These are phyloP conservation scores for Penicillium flavigenum DNA, from an alignment of 495 filamentous ascomycete genomes.

Conservation along the genomic window DNA sequence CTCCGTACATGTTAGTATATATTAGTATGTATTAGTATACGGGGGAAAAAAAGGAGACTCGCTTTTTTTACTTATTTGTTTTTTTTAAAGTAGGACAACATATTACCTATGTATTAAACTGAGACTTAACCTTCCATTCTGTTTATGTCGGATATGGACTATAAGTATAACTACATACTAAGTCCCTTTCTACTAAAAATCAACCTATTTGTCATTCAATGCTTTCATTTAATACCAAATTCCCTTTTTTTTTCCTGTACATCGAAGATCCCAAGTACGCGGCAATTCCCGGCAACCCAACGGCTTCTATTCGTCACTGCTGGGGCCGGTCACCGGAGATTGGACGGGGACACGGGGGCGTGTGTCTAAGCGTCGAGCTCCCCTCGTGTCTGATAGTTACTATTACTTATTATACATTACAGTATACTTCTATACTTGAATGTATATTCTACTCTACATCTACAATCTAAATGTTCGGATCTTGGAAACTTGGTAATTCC, in stretches of 20 bases:
- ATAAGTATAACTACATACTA: background rate
- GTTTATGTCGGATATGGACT: no score
- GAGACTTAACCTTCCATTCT: background rate
- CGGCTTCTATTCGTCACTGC: constrained; percentile 14
- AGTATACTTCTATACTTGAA: background rate
- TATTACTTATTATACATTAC: constrained; percentile 2
- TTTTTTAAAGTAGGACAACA: constrained; percentile 1
- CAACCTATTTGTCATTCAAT: background rate
- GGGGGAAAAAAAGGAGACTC: background rate
- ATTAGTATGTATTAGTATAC: background rate
- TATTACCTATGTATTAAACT: background rate
- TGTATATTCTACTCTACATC: background rate
- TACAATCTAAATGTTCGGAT: background rate
- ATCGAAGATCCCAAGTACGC: constrained; percentile 9
- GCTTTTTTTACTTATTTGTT: background rate
- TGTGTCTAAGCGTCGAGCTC: constrained; percentile 24
- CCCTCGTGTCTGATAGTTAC: constrained; percentile 3
- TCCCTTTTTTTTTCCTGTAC: background rate
- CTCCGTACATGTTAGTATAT: no score
- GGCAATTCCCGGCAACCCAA: constrained; percentile 28
- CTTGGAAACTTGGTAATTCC: background rate
- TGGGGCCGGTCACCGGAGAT: constrained; percentile 26
- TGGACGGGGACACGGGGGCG: constrained; percentile 20
- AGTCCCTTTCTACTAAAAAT: background rate
- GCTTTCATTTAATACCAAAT: constrained; percentile 1